These are phyloP conservation scores for Clonostachys rosea DNA, from an alignment of 2,329 filamentous ascomycete genomes.

Conservation along the genomic window DNA sequence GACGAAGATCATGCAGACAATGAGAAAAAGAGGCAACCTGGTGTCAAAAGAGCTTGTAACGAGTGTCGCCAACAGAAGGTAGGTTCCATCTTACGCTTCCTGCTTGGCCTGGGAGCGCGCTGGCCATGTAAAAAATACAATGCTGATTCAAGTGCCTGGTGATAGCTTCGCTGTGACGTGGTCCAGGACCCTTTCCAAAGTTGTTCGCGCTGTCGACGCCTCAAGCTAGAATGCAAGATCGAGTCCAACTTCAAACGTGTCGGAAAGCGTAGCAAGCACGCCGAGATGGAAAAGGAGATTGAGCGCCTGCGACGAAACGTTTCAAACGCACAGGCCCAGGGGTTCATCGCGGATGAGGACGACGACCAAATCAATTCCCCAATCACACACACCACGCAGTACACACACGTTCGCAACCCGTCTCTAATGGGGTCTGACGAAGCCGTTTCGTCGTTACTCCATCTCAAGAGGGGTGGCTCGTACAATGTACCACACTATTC, in stretches of 20 bases:
- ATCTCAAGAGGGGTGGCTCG: slow-evolving; percentile 60
- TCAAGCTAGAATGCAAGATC: slow-evolving; percentile 80
- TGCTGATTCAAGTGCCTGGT: not conserved
- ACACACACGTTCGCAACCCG: slow-evolving; percentile 55
- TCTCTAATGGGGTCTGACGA: slow-evolving; percentile 66
- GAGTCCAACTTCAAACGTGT: slow-evolving; percentile 84
- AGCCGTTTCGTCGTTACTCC: slow-evolving; percentile 61
- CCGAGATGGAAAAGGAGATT: slow-evolving; percentile 83
- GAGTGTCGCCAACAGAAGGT: slow-evolving; percentile 85
- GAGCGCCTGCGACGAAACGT: slow-evolving; percentile 61
- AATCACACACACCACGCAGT: slow-evolving; percentile 42
- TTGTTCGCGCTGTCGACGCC: slow-evolving; percentile 73
- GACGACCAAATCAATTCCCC: slow-evolving; percentile 57
- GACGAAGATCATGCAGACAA: slow-evolving; percentile 50
- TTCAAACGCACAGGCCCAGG: slow-evolving; percentile 53
- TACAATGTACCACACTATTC: slow-evolving; percentile 56
- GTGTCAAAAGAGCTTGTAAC: slow-evolving; percentile 77
- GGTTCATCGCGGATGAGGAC: slow-evolving; percentile 48
- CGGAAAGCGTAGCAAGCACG: slow-evolving; percentile 77
- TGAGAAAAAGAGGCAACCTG: slow-evolving; percentile 61
- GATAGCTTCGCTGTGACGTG: slow-evolving; percentile 76
- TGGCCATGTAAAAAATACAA: slow-evolving; percentile 2
- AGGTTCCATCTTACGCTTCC: slow-evolving; percentile 23
- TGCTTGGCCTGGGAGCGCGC: slow-evolving; percentile 1
- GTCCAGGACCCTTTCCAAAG: slow-evolving; percentile 74